Conservation (phyloP, 2,329 filamentous ascomycete genomes). For the Scedosporium apiospermum region DNA sequence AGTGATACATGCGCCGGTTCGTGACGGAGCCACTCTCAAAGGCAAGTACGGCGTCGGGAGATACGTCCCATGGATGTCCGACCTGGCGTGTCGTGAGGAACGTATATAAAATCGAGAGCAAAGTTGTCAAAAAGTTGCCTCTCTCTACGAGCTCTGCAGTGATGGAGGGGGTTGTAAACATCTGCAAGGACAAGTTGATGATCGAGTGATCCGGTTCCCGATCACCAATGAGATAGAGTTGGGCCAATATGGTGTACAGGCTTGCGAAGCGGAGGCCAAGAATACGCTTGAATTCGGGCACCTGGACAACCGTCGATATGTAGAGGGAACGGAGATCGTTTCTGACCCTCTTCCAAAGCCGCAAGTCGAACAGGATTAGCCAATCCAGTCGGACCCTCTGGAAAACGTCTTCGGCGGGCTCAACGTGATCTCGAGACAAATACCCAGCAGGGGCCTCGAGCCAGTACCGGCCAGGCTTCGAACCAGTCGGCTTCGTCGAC, state of each 20-base stretch:
- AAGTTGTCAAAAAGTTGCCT: slow-evolving; percentile 89
- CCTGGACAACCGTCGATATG: slow-evolving; percentile 90
- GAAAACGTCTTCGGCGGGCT: slow-evolving; percentile 77
- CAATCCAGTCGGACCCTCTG: slow-evolving; percentile 86
- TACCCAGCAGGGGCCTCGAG: slow-evolving; percentile 68
- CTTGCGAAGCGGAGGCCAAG: slow-evolving; percentile 89
- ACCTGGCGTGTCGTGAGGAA: slow-evolving; percentile 95
- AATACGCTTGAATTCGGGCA: slow-evolving; percentile 92
- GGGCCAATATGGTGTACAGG: slow-evolving; percentile 85
- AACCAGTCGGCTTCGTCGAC: slow-evolving; percentile 29
- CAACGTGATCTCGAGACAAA: slow-evolving; percentile 49
- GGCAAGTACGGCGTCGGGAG: slow-evolving; percentile 74
- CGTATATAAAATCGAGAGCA: slow-evolving; percentile 94
- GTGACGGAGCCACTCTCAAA: slow-evolving; percentile 94
- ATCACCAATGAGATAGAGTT: slow-evolving; percentile 92
- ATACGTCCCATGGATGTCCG: slow-evolving; percentile 82
- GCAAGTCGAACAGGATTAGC: slow-evolving; percentile 86
- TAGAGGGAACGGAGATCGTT: slow-evolving; percentile 88
- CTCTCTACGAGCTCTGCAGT: slow-evolving; percentile 91
- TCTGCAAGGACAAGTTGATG: slow-evolving; percentile 92
- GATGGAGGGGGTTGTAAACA: slow-evolving; percentile 93
- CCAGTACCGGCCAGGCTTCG: slow-evolving; percentile 71
- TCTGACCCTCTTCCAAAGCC: slow-evolving; percentile 93
- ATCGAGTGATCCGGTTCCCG: slow-evolving; percentile 96
- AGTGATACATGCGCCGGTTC: slow-evolving; percentile 93